Evolutionary conservation across 768 basidiomycete species (phyloP).

Genomic region (Leccinum disarticulatum): DNA sequence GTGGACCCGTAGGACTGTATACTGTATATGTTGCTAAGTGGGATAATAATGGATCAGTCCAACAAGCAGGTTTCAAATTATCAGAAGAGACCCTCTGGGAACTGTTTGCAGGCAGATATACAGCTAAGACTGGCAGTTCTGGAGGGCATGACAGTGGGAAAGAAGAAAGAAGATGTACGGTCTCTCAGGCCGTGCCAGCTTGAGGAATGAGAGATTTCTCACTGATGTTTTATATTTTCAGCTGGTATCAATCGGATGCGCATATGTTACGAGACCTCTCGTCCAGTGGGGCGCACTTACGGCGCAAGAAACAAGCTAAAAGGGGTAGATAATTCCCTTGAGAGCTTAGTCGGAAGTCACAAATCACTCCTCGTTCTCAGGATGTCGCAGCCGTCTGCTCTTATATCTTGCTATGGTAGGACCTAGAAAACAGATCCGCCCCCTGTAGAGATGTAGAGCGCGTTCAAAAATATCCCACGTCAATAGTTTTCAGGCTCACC

Average conservation of each 20-base stretch:
- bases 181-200: not conserved
- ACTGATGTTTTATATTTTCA: not conserved
- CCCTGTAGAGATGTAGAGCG: conserved; percentile 8
- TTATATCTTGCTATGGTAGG: not conserved
- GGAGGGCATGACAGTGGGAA: not conserved
- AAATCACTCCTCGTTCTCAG: not conserved
- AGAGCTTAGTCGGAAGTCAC: not conserved
- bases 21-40: too few relatives aligned
- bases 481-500: conserved; percentile 29
- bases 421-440: conserved; percentile 24
- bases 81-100: not conserved
- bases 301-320: not conserved
- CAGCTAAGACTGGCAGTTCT: not conserved
- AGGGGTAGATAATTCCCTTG: not conserved
- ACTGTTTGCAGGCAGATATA: not conserved
- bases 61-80: not conserved
- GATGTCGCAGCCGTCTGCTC: not conserved
- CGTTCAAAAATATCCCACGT: not conserved
- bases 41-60: not conserved
- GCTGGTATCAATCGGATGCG: not conserved
- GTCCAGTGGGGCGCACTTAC: not conserved
- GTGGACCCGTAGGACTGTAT: not conserved
- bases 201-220: not conserved
- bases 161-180: too few relatives aligned
- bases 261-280: not conserved